These are phyloP conservation scores for Eucalyptus regnans DNA, from an alignment of 345 rosid genomes.

Conservation along the genomic window DNA sequence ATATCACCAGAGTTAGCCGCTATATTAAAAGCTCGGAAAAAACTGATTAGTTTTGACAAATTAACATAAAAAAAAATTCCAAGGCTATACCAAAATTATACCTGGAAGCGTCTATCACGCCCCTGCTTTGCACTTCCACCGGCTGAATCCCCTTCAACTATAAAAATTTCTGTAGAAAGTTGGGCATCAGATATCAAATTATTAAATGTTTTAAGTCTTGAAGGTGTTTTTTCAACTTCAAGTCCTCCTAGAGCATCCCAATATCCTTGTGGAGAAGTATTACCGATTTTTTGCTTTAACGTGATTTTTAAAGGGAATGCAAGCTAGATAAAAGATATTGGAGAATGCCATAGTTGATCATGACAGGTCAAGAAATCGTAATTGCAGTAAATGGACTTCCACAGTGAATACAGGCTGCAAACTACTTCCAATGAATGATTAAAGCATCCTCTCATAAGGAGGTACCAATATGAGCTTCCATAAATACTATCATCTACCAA, in stretches of 20 bases:
- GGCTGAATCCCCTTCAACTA: slow-evolving; percentile 98
- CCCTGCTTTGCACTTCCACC: slow-evolving; percentile 99
- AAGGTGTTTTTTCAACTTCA: background rate
- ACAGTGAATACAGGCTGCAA: background rate
- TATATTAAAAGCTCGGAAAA: background rate
- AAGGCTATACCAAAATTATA: background rate
- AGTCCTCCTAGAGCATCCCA: background rate
- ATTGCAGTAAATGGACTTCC: background rate
- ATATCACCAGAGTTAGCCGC: background rate
- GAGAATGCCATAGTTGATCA: background rate
- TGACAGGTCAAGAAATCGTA: background rate
- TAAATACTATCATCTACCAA: background rate
- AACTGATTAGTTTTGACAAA: background rate
- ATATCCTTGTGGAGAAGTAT: background rate
- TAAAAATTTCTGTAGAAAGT: slow-evolving; percentile 68
- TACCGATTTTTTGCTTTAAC: background rate
- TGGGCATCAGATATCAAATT: background rate
- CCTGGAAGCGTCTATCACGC: slow-evolving; percentile 98
- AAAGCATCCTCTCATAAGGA: background rate
- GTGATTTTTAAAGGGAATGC: background rate
- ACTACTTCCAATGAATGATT: background rate
- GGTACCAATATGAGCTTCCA: background rate
- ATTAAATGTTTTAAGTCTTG: background rate
- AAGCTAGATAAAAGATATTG: background rate
- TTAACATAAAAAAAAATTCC: background rate